Evolutionary conservation across 129 eudicot species (phyloP), one percentile per base, ranked within the genome.

Genomic region (Scalesia atractyloides): DNA sequence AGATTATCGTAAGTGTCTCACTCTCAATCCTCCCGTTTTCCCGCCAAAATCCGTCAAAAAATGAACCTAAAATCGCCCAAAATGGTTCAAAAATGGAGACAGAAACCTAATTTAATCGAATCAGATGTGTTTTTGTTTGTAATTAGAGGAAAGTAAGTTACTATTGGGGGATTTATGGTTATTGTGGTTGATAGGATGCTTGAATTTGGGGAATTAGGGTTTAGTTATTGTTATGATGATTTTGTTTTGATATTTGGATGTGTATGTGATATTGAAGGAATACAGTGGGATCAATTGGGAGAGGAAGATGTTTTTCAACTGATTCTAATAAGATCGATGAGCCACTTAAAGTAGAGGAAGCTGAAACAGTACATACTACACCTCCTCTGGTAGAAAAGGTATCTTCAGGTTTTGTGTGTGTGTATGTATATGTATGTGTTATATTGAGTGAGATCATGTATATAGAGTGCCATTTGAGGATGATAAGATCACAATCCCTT

Each of bases 371-470:
- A 34, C 44, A 85, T 57, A 53, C 85, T 22, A 82, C 97, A 16
- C 98, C 97, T 14, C 93, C 99, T 69, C 84, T 84, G 24, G 62
- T 88, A n/a, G 97, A 94, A 79, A 94, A 90, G 97, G 99, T 90
- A 73, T 51, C 49, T 46, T 2, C 26, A 59, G 64, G 4, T 53
- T 54, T 19, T 65, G 2, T 24, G 0, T 18, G 11, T 30, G 10
- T 41, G 8, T 41, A 15, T 66, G 3, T 65, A 7, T 66, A 24
- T 39, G 18, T 64, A 30, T 49, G 24, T 5, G 15, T 34, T 13
- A 26, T 14, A 9, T 17, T 51, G 43, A 34, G 15, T 71, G 7
- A 39, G 0, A 13, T 15, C 26, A 4, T 39, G 30, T 51, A 8
- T 47, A 3, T 26, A 18, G 7, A 18, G 56, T 66, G 71, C 14